phyloP scores from a whole-genome alignment of 176 grass and related monocot genomes.

The Pontederia paniculata region DNA sequence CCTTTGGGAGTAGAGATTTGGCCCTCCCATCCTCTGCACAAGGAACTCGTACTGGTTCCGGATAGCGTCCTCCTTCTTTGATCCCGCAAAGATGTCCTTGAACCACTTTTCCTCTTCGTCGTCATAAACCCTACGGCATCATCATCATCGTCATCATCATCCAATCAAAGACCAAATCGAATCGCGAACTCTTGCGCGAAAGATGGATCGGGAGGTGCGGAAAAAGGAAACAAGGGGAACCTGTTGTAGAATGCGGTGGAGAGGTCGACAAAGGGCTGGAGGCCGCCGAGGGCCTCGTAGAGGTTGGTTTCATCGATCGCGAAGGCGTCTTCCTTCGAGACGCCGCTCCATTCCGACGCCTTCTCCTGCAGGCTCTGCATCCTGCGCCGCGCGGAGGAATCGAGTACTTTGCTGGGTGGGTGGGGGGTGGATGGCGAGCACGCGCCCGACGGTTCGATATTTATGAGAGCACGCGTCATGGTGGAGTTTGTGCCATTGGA shows the following conservation, averaged over 20 bases:
- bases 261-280: constrained; percentile 80
- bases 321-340: constrained; percentile 63
- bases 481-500: no score
- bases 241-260: constrained; percentile 98
- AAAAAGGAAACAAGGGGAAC: constrained; percentile 2
- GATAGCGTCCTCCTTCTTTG: constrained; percentile 91
- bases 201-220: not conserved
- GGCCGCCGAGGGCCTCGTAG: constrained; percentile 67
- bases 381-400: not conserved
- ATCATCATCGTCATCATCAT: no score
- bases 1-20: constrained; percentile 69
- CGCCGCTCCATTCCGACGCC: constrained; percentile 91
- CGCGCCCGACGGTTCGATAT: no score
- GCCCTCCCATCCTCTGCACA: constrained; percentile 92
- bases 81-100: constrained; percentile 63
- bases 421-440: no score
- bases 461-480: no score
- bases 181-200: no score
- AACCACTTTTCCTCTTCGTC: constrained; percentile 88
- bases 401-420: no score
- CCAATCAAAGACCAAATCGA: not conserved
- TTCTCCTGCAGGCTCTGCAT: constrained; percentile 92
- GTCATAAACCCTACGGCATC: constrained; percentile 62
- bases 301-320: constrained; percentile 76
- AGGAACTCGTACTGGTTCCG: constrained; percentile 96